phyloP scores from a whole-genome alignment of 2,329 filamentous ascomycete genomes.

The Cucurbitaria berberidis region DNA sequence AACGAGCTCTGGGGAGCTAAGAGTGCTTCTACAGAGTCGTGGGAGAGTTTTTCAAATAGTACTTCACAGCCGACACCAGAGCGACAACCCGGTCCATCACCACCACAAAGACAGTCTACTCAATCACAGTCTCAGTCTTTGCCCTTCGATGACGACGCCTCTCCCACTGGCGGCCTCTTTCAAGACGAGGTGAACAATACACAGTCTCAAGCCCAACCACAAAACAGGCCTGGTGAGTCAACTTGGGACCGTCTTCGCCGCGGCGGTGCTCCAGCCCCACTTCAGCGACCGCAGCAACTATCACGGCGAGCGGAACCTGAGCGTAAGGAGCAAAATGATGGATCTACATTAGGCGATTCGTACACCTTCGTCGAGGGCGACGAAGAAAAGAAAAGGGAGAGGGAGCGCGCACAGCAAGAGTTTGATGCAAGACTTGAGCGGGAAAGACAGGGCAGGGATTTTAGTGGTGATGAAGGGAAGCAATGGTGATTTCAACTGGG shows the following conservation, averaged over 20 bases:
- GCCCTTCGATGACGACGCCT: constrained; percentile 41
- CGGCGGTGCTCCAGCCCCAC: constrained; percentile 29
- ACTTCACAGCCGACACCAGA: constrained; percentile 13
- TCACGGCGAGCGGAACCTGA: constrained; percentile 22
- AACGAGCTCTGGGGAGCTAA: constrained; percentile 42
- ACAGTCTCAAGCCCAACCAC: constrained; percentile 14
- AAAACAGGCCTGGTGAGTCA: constrained; percentile 42
- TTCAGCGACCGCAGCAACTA: constrained; percentile 18
- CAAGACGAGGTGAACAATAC: constrained; percentile 35
- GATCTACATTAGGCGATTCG: constrained; percentile 49
- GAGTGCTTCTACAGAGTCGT: constrained; percentile 10
- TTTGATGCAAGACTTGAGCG: constrained; percentile 58
- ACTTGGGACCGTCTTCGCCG: constrained; percentile 55
- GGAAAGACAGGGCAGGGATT: constrained; percentile 56
- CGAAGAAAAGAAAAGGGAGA: constrained; percentile 53
- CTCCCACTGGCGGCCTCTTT: constrained; percentile 47
- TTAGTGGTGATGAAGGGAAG: constrained; percentile 38
- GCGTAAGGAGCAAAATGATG: constrained; percentile 35
- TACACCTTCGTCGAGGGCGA: constrained; percentile 54
- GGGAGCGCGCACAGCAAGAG: constrained; percentile 55
- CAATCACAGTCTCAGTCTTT: constrained; percentile 17
- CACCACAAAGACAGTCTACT: constrained; percentile 10
- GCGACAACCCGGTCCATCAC: constrained; percentile 12
- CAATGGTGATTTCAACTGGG: constrained; percentile 32
- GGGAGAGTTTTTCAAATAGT: constrained; percentile 22